These are phyloP conservation scores for Amanita pallidorosea DNA, from an alignment of 768 basidiomycete genomes.

Conservation along the genomic window DNA sequence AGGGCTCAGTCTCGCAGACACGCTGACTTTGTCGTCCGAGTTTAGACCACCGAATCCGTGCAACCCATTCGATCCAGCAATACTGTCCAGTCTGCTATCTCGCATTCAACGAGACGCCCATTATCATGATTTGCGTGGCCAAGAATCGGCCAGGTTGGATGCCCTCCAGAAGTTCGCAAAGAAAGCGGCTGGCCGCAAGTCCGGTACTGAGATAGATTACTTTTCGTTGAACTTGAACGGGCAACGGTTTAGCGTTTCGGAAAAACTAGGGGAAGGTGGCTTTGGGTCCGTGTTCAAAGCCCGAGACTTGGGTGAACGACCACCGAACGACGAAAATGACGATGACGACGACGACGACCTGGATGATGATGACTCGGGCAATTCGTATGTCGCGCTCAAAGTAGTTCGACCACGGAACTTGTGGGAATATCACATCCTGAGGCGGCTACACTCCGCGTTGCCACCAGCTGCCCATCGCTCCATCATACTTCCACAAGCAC, in stretches of 20 bases:
- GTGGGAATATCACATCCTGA: constrained; percentile 89
- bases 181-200: constrained; percentile 27
- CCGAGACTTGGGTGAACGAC: constrained; percentile 37
- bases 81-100: constrained; percentile 54
- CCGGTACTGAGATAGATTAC: constrained; percentile 26
- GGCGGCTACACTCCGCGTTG: constrained; percentile 65
- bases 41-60: constrained; percentile 82
- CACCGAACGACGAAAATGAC: constrained; percentile 26
- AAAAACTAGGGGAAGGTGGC: constrained; percentile 94
- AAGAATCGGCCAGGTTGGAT: constrained; percentile 50
- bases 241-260: constrained; percentile 56
- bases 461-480: constrained; percentile 47
- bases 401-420: constrained; percentile 79
- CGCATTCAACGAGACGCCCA: constrained; percentile 48
- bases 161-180: constrained; percentile 64
- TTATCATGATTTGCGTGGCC: constrained; percentile 47
- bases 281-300: constrained; percentile 95
- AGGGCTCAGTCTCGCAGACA: constrained; percentile 53
- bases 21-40: constrained; percentile 45
- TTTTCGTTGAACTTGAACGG: constrained; percentile 55
- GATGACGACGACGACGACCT: constrained; percentile 40
- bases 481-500: constrained; percentile 63
- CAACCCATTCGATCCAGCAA: constrained; percentile 67
- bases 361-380: constrained; percentile 43
- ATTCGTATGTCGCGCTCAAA: constrained; percentile 73